Percentiles rank a stretch among this genome's conserved stretches.
phyloP scores from a whole-genome alignment of 192 early-diverging fungal species.

The Coemansia umbellata region DNA sequence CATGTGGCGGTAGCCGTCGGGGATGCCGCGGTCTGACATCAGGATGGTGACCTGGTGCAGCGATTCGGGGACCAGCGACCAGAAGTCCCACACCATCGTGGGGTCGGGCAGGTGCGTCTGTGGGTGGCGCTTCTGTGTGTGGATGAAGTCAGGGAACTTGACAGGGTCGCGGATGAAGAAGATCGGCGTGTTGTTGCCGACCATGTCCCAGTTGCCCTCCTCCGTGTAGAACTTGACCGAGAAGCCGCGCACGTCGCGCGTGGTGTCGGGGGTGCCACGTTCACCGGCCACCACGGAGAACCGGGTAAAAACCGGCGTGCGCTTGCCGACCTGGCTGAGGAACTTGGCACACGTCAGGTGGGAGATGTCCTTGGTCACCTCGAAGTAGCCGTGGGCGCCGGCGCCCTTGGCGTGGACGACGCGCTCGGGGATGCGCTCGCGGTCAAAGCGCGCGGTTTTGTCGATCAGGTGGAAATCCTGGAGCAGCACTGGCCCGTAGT shows the following conservation, averaged over 20 bases:
- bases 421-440: slow-evolving; percentile 81
- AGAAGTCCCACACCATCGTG: slow-evolving; percentile 77
- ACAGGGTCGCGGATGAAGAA: slow-evolving; percentile 79
- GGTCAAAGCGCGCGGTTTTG: slow-evolving; percentile 80
- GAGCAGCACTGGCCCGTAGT: slow-evolving; percentile 61
- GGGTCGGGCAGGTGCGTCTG: slow-evolving; percentile 67
- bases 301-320: slow-evolving; percentile 75
- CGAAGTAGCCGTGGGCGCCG: slow-evolving; percentile 82
- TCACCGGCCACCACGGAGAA: slow-evolving; percentile 80
- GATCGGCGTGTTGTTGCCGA: slow-evolving; percentile 81
- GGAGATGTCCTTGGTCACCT: slow-evolving; percentile 68
- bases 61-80: slow-evolving; percentile 71
- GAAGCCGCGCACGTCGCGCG: slow-evolving; percentile 78
- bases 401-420: slow-evolving; percentile 85
- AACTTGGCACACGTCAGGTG: slow-evolving; percentile 71
- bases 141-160: slow-evolving; percentile 83
- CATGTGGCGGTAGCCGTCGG: slow-evolving; percentile 77
- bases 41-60: slow-evolving; percentile 77
- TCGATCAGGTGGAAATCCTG: slow-evolving; percentile 77
- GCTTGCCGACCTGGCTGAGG: slow-evolving; percentile 65
- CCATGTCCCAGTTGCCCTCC: slow-evolving; percentile 85
- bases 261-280: slow-evolving; percentile 70
- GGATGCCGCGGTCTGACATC: slow-evolving; percentile 81
- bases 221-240: slow-evolving; percentile 85
- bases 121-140: slow-evolving; percentile 81